Evolutionary conservation across 2,329 filamentous ascomycete genomes (phyloP).

Genomic region (Penicillium sp.): DNA sequence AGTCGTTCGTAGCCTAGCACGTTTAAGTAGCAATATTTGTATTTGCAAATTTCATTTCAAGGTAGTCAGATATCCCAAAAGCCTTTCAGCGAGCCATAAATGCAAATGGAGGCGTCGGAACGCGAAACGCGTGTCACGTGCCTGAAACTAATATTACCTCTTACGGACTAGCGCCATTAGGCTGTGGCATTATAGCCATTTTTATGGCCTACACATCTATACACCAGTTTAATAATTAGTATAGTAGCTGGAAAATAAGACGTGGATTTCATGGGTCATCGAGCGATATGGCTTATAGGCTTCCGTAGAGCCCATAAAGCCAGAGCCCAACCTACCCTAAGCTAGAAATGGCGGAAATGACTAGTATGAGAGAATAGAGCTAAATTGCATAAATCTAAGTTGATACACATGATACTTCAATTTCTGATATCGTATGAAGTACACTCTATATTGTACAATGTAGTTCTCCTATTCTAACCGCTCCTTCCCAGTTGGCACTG

Average conservation of each 20-base stretch:
- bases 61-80: background rate
- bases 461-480: constrained; percentile 34
- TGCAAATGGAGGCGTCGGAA: background rate
- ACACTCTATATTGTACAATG: background rate
- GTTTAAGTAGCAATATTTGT: background rate
- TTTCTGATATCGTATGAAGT: background rate
- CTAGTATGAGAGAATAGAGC: no score
- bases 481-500: constrained; percentile 29
- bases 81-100: background rate
- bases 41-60: background rate
- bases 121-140: constrained; percentile 33
- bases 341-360: no score
- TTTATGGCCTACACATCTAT: background rate
- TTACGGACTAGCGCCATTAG: constrained; percentile 14
- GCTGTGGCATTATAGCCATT: background rate
- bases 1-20: background rate
- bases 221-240: background rate
- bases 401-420: no score
- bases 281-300: no score
- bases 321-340: no score
- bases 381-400: no score
- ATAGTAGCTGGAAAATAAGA: background rate
- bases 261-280: background rate
- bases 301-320: no score
- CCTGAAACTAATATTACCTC: constrained; percentile 26